Conservation (phyloP, 371 early-diverging fungal genomes). For the Mortierella sp. region DNA sequence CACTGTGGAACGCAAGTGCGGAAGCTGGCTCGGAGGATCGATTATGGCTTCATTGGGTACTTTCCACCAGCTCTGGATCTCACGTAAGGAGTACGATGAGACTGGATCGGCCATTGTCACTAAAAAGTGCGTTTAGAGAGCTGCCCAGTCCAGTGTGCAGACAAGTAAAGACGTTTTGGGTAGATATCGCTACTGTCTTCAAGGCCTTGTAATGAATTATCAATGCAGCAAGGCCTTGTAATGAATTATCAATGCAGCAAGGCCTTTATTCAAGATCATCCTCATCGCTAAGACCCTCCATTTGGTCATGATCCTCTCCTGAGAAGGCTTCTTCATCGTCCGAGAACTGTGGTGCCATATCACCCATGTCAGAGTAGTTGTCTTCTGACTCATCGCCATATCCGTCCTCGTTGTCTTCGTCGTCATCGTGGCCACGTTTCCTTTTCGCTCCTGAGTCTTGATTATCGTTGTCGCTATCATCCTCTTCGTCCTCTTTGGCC, state of each 20-base stretch:
- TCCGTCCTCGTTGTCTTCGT: constrained; percentile 19
- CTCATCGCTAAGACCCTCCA: constrained; percentile 51
- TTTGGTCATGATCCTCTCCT: constrained; percentile 49
- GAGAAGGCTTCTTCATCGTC: constrained; percentile 33
- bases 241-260: too few species aligned
- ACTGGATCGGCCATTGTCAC: constrained; percentile 85
- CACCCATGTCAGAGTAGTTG: constrained; percentile 51
- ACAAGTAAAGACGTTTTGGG: too few species aligned
- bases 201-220: too few species aligned
- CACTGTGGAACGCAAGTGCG: constrained; percentile 85
- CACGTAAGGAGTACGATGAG: constrained; percentile 94
- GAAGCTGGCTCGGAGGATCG: constrained; percentile 97
- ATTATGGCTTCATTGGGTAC: constrained; percentile 94
- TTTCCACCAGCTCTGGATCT: constrained; percentile 98
- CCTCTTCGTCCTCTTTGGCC: constrained; percentile 56
- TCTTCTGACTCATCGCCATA: constrained; percentile 33
- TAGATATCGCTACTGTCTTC: too few species aligned
- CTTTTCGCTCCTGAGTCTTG: constrained; percentile 57
- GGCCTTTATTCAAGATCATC: constrained; percentile 19
- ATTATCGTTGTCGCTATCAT: constrained; percentile 56
- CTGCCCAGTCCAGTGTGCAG: too few species aligned
- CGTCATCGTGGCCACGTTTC: constrained; percentile 33
- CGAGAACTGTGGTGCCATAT: constrained; percentile 39
- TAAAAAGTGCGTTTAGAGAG: constrained; percentile 79
- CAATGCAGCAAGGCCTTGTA: too few species aligned